Base-by-base conservation (phyloP, 2,329 filamentous ascomycete species). In the Claviceps sp. region DNA sequence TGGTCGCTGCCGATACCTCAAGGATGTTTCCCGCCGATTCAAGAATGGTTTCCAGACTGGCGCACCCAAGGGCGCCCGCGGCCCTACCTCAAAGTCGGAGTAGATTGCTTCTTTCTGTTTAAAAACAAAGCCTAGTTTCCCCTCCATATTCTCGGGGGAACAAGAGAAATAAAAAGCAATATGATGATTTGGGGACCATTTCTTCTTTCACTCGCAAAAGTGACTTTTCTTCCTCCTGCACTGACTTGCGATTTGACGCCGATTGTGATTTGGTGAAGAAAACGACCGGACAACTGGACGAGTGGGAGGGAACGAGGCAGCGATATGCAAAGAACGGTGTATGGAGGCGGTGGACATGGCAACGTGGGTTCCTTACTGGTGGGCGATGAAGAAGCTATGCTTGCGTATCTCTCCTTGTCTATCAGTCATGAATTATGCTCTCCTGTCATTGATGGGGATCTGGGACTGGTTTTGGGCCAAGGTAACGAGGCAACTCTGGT, bases 21-120 rank as follows among this genome's bases (percentile, higher is more conserved):
- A 94, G 82, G 81, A 80, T 67, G 84, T 98, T 71, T 79, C 89
- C 70, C 85, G 93, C 73, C 83, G 83, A 77, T 95, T 95, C 84
- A 88, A 72, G 80, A 98, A 98, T 78, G 90, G 89, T 66, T 98
- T 98, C 88, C 91, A 87, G 79, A 82, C 76, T 63, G 93, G 93
- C 70, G 74, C 79, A 64, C 89, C 89, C 70, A 90, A 94, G 79
- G 85, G 83, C 68, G 78, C 89, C 64, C 83, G 84, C 63, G 54
- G 54, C 50, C 45, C 54, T 16, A 45, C 50, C 42, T 52, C 53
- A 53, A 60, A 61, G 55, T 50, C 55, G 46, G 54, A 59, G 56
- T 58, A 57, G 52, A 45, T 20, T n/a, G 43, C 16, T 29, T 14
- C 14, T 5, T 43, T 23, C 23, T 43, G 20, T 43, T 42, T 23